Conservation (phyloP, 2,329 filamentous ascomycete genomes). For the Cladophialophora yegresii region DNA sequence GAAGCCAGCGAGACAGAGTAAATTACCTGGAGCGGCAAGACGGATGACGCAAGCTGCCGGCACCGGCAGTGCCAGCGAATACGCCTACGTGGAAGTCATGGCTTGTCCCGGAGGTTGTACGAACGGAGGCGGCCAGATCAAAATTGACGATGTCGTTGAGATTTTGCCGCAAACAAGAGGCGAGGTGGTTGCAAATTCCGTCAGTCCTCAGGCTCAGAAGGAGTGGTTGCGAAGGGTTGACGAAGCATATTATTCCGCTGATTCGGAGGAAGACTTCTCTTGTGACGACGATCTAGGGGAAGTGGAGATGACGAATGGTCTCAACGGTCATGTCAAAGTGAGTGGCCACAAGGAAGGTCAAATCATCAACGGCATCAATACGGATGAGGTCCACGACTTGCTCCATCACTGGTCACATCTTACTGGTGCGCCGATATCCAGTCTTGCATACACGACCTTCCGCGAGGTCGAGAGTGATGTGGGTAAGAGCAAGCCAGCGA, state of each 20-base stretch:
- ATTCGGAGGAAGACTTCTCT: slow-evolving; percentile 55
- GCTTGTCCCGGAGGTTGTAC: slow-evolving; percentile 98
- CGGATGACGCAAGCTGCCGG: slow-evolving; percentile 43
- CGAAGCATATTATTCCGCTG: slow-evolving; percentile 84
- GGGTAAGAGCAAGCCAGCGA: slow-evolving; percentile 63
- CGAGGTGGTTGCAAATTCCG: slow-evolving; percentile 33
- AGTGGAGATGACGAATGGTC: slow-evolving; percentile 34
- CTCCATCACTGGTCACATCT: slow-evolving; percentile 74
- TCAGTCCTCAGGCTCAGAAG: slow-evolving; percentile 71
- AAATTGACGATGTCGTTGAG: slow-evolving; percentile 71
- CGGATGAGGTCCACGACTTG: slow-evolving; percentile 63
- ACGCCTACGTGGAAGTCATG: slow-evolving; percentile 98
- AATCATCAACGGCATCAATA: slow-evolving; percentile 64
- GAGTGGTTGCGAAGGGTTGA: slow-evolving; percentile 80
- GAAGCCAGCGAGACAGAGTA: slow-evolving; percentile 75
- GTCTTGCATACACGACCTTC: slow-evolving; percentile 81
- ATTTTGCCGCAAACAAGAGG: slow-evolving; percentile 32
- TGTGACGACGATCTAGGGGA: slow-evolving; percentile 38
- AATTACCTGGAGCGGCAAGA: slow-evolving; percentile 73
- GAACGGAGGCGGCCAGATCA: slow-evolving; percentile 94
- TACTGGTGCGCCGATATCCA: slow-evolving; percentile 70
- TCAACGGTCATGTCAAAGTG: slow-evolving; percentile 32
- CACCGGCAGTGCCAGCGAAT: slow-evolving; percentile 58
- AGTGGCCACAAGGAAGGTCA: slow-evolving; percentile 38
- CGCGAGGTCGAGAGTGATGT: slow-evolving; percentile 93